Conservation (phyloP, 495 filamentous ascomycete genomes). For the Ascodesmis nigricans region DNA sequence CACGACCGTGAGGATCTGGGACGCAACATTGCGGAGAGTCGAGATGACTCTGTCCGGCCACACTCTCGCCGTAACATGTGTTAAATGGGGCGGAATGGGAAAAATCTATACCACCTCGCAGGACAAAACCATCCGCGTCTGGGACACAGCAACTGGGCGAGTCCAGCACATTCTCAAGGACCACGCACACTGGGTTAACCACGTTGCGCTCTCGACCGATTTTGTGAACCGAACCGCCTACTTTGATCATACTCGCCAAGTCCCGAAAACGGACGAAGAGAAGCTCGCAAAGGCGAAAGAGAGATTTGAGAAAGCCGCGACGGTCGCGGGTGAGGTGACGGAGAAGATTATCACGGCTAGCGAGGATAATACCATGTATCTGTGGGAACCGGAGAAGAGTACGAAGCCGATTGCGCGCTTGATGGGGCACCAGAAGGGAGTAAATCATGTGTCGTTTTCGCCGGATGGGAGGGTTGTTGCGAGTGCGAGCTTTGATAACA, state of each 20-base stretch:
- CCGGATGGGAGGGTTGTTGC: conserved; percentile 73
- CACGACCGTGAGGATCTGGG: conserved; percentile 72
- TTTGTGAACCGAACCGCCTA: conserved; percentile 71
- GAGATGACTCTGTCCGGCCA: conserved; percentile 73
- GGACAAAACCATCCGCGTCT: conserved; percentile 83
- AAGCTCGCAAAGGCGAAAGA: conserved; percentile 56
- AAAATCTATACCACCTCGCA: conserved; percentile 75
- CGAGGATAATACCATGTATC: conserved; percentile 90
- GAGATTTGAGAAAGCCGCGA: conserved; percentile 77
- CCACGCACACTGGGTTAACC: conserved; percentile 91
- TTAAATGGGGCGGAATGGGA: conserved; percentile 82
- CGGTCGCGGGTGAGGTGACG: conserved; percentile 48
- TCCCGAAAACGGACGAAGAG: conserved; percentile 44
- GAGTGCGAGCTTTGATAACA: conserved; percentile 76
- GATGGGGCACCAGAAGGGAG: conserved; percentile 82
- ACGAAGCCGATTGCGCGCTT: conserved; percentile 74
- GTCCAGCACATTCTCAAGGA: conserved; percentile 54
- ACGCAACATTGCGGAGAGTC: conserved; percentile 50
- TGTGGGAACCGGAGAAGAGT: conserved; percentile 69
- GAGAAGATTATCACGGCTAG: conserved; percentile 77
- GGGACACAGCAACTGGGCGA: conserved; percentile 59
- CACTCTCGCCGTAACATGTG: conserved; percentile 68
- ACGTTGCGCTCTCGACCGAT: conserved; percentile 84
- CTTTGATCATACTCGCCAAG: conserved; percentile 57
- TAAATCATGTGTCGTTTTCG: conserved; percentile 89